phyloP scores from a whole-genome alignment of 2,329 filamentous ascomycete genomes.

The Ascochyta lentis region DNA sequence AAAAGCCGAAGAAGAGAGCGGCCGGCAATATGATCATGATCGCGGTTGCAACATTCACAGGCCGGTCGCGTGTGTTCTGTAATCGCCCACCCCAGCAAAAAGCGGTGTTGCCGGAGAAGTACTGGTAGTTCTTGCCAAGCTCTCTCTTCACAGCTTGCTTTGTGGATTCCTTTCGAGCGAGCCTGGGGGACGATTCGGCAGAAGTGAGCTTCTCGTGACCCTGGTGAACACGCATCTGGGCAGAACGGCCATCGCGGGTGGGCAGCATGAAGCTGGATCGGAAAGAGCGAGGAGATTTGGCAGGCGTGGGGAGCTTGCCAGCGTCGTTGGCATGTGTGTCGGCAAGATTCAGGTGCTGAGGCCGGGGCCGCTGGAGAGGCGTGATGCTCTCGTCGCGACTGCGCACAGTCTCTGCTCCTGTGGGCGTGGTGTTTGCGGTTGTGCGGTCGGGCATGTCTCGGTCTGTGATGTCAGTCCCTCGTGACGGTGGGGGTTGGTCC shows the following conservation, averaged over 20 bases:
- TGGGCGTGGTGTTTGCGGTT: conserved; percentile 78
- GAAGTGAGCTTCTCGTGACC: conserved; percentile 87
- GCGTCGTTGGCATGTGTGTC: conserved; percentile 63
- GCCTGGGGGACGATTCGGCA: conserved; percentile 74
- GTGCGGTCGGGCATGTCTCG: conserved; percentile 72
- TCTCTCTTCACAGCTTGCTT: conserved; percentile 51
- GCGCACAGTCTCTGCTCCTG: conserved; percentile 61
- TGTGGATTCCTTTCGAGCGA: conserved; percentile 55
- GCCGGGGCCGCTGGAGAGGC: conserved; percentile 69
- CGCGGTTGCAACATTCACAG: conserved; percentile 88
- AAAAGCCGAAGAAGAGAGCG: conserved; percentile 83
- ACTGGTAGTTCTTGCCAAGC: conserved; percentile 81
- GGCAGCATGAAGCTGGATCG: conserved; percentile 75
- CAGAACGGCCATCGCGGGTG: conserved; percentile 59
- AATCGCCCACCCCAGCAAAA: conserved; percentile 87
- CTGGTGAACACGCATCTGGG: conserved; percentile 56
- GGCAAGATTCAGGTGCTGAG: conserved; percentile 66
- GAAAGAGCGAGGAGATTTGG: conserved; percentile 78
- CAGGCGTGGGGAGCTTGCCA: conserved; percentile 63
- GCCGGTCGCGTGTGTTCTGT: conserved; percentile 85
- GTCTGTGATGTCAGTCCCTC: conserved; percentile 82
- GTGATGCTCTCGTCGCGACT: conserved; percentile 79
- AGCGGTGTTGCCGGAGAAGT: conserved; percentile 90
- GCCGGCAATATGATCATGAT: conserved; percentile 79
- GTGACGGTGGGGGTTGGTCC: conserved; percentile 65